Percentiles rank a stretch among this genome's conserved stretches.
Conservation (phyloP, 2,329 filamentous ascomycete genomes). For the Claviceps sp. region DNA sequence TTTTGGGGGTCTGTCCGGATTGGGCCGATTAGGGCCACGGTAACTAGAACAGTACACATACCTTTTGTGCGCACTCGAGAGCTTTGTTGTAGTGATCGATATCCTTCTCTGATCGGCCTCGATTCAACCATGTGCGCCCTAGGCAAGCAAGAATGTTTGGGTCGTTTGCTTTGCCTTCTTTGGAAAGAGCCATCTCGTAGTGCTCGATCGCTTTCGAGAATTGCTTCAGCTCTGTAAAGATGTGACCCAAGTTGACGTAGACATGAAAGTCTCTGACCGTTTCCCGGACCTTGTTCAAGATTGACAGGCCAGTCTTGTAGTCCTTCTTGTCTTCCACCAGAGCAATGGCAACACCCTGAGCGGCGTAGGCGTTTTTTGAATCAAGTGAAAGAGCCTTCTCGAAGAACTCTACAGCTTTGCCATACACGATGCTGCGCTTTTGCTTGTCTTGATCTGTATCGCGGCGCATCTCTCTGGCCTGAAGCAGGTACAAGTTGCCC, state of each 20-base stretch:
- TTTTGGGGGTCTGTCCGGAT: background rate
- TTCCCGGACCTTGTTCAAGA: constrained; percentile 83
- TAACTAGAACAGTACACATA: constrained; percentile 17
- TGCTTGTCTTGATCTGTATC: constrained; percentile 83
- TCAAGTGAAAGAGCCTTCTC: constrained; percentile 95
- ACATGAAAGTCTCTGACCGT: constrained; percentile 80
- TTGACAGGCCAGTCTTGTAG: constrained; percentile 63
- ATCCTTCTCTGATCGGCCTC: constrained; percentile 51
- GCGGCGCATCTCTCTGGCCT: constrained; percentile 87
- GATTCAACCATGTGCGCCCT: constrained; percentile 75
- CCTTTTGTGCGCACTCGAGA: constrained; percentile 50
- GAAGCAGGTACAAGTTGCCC: constrained; percentile 81
- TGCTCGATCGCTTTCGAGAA: constrained; percentile 86
- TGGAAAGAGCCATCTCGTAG: constrained; percentile 75
- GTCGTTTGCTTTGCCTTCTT: constrained; percentile 61
- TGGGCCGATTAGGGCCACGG: no score
- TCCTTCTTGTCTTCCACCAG: constrained; percentile 92
- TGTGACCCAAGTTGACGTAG: constrained; percentile 85
- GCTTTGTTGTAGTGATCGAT: constrained; percentile 44
- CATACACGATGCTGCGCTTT: constrained; percentile 75
- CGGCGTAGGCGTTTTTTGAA: constrained; percentile 87
- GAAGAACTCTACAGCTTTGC: constrained; percentile 93
- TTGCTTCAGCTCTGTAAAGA: constrained; percentile 81
- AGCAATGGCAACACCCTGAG: constrained; percentile 89
- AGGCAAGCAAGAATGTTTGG: constrained; percentile 72